These are phyloP conservation scores for Talaromyces sp. DNA, from an alignment of 2,329 filamentous ascomycete species.

Conservation along the genomic window DNA sequence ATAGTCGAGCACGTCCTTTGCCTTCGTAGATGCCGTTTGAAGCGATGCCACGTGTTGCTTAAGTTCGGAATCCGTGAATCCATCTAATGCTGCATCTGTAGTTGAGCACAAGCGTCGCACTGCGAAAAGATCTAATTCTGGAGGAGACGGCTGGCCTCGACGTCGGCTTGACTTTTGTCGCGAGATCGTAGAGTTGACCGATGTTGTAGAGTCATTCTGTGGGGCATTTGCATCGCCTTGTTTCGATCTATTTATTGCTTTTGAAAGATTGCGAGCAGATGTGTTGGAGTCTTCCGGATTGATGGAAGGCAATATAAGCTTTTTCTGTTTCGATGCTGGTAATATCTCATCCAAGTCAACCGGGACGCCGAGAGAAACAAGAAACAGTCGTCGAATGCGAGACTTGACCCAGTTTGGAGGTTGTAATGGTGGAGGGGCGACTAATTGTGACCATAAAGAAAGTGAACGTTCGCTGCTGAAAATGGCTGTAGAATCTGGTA, in stretches of 20 bases:
- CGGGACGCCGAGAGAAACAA: constrained; percentile 91
- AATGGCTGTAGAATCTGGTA: constrained; percentile 49
- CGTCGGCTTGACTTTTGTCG: constrained; percentile 32
- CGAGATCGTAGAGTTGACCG: constrained; percentile 23
- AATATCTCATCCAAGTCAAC: constrained; percentile 97
- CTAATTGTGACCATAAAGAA: constrained; percentile 93
- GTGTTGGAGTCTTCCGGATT: constrained; percentile 49
- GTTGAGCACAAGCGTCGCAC: constrained; percentile 75
- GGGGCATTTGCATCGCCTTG: constrained; percentile 32
- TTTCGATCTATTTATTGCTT: constrained; percentile 27
- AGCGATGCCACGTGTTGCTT: constrained; percentile 64
- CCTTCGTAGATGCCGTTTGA: constrained; percentile 63
- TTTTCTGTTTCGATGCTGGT: constrained; percentile 96
- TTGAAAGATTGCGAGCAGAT: constrained; percentile 52
- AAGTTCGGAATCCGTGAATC: constrained; percentile 74
- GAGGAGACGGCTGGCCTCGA: constrained; percentile 57
- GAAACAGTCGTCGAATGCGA: constrained; percentile 86
- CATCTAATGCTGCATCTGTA: constrained; percentile 74
- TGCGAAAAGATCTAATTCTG: constrained; percentile 71
- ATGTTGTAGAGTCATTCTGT: constrained; percentile 23
- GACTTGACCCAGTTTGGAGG: constrained; percentile 98
- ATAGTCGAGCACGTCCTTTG: constrained; percentile 74
- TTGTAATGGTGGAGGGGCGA: constrained; percentile 87
- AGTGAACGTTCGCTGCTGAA: constrained; percentile 82
- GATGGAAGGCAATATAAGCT: constrained; percentile 85